Base-by-base conservation (phyloP, 2,329 filamentous ascomycete species). In the Rhynchosporium agropyri region DNA sequence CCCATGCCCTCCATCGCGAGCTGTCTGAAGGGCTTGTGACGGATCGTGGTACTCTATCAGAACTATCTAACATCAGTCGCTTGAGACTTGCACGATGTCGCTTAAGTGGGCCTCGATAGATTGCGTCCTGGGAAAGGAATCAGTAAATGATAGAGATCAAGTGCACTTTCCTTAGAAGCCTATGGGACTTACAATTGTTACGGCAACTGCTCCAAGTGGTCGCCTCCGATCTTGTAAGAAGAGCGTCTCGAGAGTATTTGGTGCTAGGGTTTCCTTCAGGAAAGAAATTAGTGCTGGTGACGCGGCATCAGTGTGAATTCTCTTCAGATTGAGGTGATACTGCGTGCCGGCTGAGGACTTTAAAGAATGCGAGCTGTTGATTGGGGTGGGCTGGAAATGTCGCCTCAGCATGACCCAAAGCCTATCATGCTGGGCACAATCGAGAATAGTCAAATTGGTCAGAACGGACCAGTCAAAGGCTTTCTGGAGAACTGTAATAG, bases 181-280 rank as follows among this genome's bases (percentile, higher is more conserved):
- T 28, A 15, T 28, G 29, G 51, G 29, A 55, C 71, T 70, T 70
- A 74, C 72, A 60, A 93, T 83, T 3, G 83, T 81, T 0, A 93
- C 87, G 12, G 58, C 28, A 7, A 77, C 77, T 0, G 84, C 83
- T 74, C 74, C 83, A 80, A 28, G 65, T 38, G 68, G 76, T 73
- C 63, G 81, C 74, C 69, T 83, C 72, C 78, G 77, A 63, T 93
- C 89, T 74, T 93, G 90, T 55, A 95, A 76, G 73, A 92, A 92
- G 9, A 95, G 79, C 8, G 87, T 87, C 75, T 95, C 89, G n/a
- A 95, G 79, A 33, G 85, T 89, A 74, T 95, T 91, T 0, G 91
- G 91, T 26, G 87, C 88, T 43, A 95, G 79, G 0, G 89, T 88
- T 65, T 93, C 89, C 69, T 89, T 90, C 65, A 95, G 80, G 72